Evolutionary conservation across 2,329 filamentous ascomycete genomes (phyloP), one percentile per base, ranked within the genome.

Genomic region (Colletotrichum navitas): DNA sequence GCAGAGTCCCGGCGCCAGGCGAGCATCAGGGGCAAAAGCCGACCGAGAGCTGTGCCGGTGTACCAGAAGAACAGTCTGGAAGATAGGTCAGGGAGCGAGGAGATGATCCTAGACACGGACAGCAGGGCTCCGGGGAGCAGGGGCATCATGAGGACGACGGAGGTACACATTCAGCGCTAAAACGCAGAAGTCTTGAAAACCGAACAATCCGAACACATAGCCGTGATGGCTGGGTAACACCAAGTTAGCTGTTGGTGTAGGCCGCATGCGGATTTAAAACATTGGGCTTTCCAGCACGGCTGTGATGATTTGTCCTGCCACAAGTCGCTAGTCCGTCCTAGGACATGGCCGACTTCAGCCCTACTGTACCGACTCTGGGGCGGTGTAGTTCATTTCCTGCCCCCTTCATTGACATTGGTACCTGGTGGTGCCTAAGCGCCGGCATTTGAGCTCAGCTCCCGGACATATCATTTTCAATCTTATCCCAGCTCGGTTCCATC

Each of bases 91-190:
- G 69, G 69, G 10, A 72, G 69, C 26, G 59, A 72, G 21, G 65
- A 72, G 26, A 11, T 58, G 29, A 72, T 72, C 21, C 2, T 69
- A 6, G 68, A 62, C 11, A 5, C 49, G 8, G 56, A 41, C 7
- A 12, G 32, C 1, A 45, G 36, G 29, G 14, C 47, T 6, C 41
- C 45, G 5, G 62, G 41, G n/a, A 21, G 36, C 21, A 47, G 39
- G 12, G 69, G 69, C 16, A 72, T 72, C 18, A 69, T 69, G 65
- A 72, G 69, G 52, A 72, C 69, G 36, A 72, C 69, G 2, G 69
- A 72, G 32, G 66, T 72, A 0, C 54, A 52, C 1, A 51, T 71
- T 29, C 51, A 63, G 18, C 68, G 63, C 8, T 71, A 52, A 24
- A 3, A 21, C 7, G n/a, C n/a, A 61, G 12, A 45, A 8, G 8